Conservation (phyloP, 768 basidiomycete species). For the Mrakia frigida region DNA sequence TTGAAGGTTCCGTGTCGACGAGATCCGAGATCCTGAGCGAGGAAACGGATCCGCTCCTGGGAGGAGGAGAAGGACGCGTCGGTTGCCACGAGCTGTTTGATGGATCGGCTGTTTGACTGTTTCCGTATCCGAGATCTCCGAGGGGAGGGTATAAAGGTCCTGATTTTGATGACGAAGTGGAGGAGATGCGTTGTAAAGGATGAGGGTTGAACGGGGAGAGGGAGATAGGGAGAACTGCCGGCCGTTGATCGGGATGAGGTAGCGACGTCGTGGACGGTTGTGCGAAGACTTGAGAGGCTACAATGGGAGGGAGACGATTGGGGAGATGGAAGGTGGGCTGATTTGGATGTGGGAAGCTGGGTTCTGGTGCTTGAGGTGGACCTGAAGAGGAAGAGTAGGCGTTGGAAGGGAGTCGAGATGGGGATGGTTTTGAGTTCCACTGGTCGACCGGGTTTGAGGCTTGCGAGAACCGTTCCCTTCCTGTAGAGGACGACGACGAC, state of each 20-base stretch:
- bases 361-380: not conserved
- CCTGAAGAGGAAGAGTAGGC: not conserved
- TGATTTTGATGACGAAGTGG: no score
- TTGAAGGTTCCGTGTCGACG: not conserved
- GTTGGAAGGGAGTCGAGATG: no score
- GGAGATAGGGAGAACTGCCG: not conserved
- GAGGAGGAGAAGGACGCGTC: not conserved
- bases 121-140: no score
- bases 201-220: not conserved
- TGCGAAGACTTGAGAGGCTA: not conserved
- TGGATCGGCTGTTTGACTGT: not conserved
- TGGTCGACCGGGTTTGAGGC: not conserved
- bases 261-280: not conserved
- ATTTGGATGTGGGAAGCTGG: not conserved
- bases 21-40: slow-evolving; percentile 1
- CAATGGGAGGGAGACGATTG: not conserved
- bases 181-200: no score
- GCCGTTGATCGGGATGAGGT: not conserved
- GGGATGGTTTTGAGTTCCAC: not conserved
- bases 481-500: not conserved
- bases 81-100: not conserved
- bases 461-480: not conserved
- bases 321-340: not conserved
- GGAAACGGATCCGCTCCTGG: not conserved
- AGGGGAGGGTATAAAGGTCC: no score